Base-by-base conservation (phyloP, 78 protist genomes). In the Monosiga brevicollis region DNA sequence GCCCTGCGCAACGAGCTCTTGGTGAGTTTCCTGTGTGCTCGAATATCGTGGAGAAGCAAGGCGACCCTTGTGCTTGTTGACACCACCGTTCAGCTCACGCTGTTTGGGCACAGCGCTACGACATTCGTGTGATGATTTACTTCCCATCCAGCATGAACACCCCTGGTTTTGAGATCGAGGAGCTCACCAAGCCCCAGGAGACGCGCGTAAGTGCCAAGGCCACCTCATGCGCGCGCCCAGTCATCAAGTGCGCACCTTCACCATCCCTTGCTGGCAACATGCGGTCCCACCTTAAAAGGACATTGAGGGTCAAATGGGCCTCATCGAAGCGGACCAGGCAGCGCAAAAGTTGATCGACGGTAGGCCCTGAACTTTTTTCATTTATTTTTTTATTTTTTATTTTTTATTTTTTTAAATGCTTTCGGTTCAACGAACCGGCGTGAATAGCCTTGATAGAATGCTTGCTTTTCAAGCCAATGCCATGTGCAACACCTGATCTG, bases 81-180 rank as follows among this genome's bases (percentile, higher is more conserved):
- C 40, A 3, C 37, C 11, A 3, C 26, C 26, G 24, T 70, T 32
- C 24, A 70, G 6, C 26, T 24, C 24, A 3, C 39, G 10, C 41
- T 6, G 32, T 23, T 15, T 1, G 24, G 32, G 29, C 32, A 10
- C 71, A 40, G 62, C 72, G 41, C 26, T 24, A 75, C 78, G 42
- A n/a, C 54, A 34, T 89, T 29, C 36, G 34, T 23, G 88, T 89
- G 34, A 15, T n/a, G 70, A 55, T 85, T 36, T 71, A 29, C 79
- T 89, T 42, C 77, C 92, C 92, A 2, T 78, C 92, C 70, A 84
- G 74, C 42, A 89, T 86, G 29, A 85, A 86, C 75, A 85, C 92
- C 37, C 89, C 89, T 1, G 92, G 92, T 39, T 89, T 78, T 42
- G 84, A 35, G 34, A 23, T 54, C 42, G 92, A 89, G 73, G 35